phyloP scores from a whole-genome alignment of 192 early-diverging fungal genomes.

The Coemansia sp. region DNA sequence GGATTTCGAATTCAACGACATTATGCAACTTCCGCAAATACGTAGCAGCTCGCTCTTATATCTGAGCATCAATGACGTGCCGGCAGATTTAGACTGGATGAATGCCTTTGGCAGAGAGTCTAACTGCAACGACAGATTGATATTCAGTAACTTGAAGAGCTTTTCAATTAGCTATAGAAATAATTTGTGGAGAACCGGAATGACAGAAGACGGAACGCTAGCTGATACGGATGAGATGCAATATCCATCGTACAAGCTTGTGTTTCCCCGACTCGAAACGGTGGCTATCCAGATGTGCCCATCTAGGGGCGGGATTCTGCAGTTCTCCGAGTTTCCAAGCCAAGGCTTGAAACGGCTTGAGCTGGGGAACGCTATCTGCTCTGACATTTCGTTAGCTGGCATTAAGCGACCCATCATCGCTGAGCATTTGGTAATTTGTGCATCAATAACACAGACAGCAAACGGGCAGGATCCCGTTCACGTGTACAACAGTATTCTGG shows the following conservation, averaged over 20 bases:
- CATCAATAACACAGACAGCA: background rate
- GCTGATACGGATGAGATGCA: background rate
- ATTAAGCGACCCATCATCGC: background rate
- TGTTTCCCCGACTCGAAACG: background rate
- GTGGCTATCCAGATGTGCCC: background rate
- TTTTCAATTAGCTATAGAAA: background rate
- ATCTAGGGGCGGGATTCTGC: background rate
- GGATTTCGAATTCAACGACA: background rate
- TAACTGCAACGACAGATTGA: background rate
- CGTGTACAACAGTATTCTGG: slow-evolving; percentile 1
- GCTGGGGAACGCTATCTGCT: background rate
- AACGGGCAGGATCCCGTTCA: background rate
- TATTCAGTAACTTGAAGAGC: background rate
- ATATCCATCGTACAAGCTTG: background rate
- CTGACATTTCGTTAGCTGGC: background rate
- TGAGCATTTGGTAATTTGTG: background rate
- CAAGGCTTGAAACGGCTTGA: background rate
- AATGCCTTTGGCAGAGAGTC: background rate
- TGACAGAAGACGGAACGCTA: background rate
- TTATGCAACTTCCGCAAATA: background rate
- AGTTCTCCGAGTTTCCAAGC: background rate
- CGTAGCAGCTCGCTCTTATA: background rate
- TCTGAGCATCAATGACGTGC: background rate
- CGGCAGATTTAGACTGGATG: background rate
- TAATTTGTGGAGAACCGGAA: background rate